phyloP scores from a whole-genome alignment of 352 stramenopile species.

The Phytophthora rubi region DNA sequence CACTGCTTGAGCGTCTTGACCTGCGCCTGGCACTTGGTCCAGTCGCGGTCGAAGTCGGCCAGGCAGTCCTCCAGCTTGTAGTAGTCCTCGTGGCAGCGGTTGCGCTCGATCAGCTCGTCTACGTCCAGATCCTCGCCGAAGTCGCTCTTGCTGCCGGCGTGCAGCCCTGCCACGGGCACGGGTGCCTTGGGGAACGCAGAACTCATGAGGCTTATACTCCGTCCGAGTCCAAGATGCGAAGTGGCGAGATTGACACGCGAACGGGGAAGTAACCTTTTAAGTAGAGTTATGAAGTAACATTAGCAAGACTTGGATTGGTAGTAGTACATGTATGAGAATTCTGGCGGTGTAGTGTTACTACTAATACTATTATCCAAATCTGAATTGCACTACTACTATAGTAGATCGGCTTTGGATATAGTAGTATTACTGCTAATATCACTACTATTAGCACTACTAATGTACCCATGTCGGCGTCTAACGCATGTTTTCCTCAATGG shows the following conservation, averaged over 20 bases:
- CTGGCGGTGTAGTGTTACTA: too few species aligned
- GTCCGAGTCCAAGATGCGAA: not conserved
- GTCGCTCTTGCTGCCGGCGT: slow-evolving; percentile 84
- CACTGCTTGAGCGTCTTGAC: slow-evolving; percentile 82
- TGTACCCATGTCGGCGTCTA: too few species aligned
- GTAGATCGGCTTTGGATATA: too few species aligned
- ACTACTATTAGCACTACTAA: too few species aligned
- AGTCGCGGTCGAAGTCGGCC: slow-evolving; percentile 81
- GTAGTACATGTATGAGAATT: too few species aligned
- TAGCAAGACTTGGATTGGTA: too few species aligned
- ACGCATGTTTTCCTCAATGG: too few species aligned
- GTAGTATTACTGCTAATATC: too few species aligned
- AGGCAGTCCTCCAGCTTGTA: slow-evolving; percentile 89
- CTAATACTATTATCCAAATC: too few species aligned
- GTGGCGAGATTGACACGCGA: slow-evolving; percentile 8
- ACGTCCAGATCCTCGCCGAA: slow-evolving; percentile 82
- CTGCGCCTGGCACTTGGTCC: slow-evolving; percentile 85
- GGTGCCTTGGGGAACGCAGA: slow-evolving; percentile 29
- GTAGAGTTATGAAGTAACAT: too few species aligned
- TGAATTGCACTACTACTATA: too few species aligned
- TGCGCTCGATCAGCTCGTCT: slow-evolving; percentile 87
- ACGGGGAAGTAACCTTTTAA: not conserved
- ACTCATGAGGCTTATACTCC: slow-evolving; percentile 15
- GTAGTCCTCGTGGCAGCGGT: slow-evolving; percentile 83
- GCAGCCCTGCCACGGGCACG: slow-evolving; percentile 60